Base-by-base conservation (phyloP, 805 yeast genomes). In the Starmerella stellata region DNA sequence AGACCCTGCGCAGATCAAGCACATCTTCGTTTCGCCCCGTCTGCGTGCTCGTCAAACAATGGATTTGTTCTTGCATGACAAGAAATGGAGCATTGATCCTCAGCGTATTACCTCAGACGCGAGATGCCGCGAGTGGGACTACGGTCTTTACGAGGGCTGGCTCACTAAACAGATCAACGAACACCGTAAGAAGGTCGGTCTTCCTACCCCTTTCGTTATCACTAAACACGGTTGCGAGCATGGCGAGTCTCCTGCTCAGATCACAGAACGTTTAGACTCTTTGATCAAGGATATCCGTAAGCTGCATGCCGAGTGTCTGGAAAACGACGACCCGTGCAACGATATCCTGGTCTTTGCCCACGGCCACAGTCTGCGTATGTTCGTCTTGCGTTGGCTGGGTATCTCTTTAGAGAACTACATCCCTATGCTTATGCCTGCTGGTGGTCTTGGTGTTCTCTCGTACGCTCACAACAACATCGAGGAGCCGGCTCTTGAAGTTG, bases 181-280 rank as follows among this genome's bases (percentile, higher is more conserved):
- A 21, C 37, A 60, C 66, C 33, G 69, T 63, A 35, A 37, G 34
- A 34, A 33, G 13, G 13, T 29, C 17, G 48, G 45, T 14, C 40
- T 45, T 7, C 28, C 28, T 5, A 41, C 46, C 9, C 44, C 44
- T 15, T 45, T 57, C 72, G 47, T 70, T 93, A 83, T 87, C 54
- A 85, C 95, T 92, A 59, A 72, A 44, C 83, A 82, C 51, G 96
- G 96, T 3, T 87, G 95, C 59, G 94, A 81, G 54, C 74, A 74
- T 46, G 96, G 95, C 44, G 96, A 87, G 57, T 58, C 63, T 33
- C 65, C 76, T 27, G 57, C 61, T 25, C 66, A 82, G 38, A 78
- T 87, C 32, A 74, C 76, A 2, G 62, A 62, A 30, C 68, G 96
- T 53, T 61, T 87, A 34, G 93, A 87, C 49, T 56, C 69, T 28